A percentile compares a stretch with the other conserved stretches of the same genome.
Conservation (phyloP, 495 filamentous ascomycete genomes). For the Penicillium roqueforti region DNA sequence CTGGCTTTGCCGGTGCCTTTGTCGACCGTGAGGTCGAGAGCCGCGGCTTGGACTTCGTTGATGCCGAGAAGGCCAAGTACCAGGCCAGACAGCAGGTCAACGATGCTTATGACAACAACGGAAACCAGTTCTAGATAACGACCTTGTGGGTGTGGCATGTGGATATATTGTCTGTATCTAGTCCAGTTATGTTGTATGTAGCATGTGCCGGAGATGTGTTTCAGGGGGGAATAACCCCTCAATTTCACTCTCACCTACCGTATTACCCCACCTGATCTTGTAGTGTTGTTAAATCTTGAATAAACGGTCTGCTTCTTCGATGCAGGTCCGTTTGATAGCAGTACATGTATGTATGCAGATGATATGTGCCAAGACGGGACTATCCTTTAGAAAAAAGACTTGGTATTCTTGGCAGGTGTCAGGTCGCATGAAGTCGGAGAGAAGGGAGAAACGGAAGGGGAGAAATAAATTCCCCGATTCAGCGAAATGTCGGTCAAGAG, state of each 20-base stretch:
- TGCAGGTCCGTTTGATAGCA: background rate
- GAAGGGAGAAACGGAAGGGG: too few species aligned
- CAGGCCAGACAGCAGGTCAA: conserved; percentile 49
- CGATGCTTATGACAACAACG: background rate
- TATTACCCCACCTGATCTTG: background rate
- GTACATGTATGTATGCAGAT: too few species aligned
- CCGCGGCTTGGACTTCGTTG: conserved; percentile 62
- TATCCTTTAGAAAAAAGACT: background rate
- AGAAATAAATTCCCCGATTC: background rate
- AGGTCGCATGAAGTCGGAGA: too few species aligned
- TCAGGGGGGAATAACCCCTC: background rate
- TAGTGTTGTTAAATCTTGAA: background rate
- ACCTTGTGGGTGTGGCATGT: background rate
- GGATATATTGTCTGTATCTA: background rate
- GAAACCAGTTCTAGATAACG: background rate
- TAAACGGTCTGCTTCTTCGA: background rate
- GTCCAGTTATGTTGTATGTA: background rate
- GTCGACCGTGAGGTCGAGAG: conserved; percentile 69
- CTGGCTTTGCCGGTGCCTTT: conserved; percentile 64
- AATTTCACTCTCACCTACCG: background rate
- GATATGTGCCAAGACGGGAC: background rate
- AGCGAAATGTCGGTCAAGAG: too few species aligned
- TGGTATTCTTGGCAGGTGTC: background rate
- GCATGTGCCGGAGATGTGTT: background rate
- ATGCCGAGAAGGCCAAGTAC: conserved; percentile 62